Conservation (phyloP, 2,329 filamentous ascomycete species). For the Fusarium nodosum region DNA sequence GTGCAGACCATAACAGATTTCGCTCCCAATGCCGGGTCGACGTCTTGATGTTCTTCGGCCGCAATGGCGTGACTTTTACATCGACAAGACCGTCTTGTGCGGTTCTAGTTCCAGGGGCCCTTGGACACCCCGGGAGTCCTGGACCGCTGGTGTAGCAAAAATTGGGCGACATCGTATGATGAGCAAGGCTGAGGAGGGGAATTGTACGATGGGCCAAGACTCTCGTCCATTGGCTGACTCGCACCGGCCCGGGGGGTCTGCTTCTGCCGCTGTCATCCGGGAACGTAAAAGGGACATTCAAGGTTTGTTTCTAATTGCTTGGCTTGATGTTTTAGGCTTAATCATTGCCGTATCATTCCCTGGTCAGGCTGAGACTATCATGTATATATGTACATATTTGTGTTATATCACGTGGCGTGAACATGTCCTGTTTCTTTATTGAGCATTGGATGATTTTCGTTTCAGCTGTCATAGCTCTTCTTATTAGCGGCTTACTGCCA, state of each 20-base stretch:
- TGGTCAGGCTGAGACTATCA: background rate
- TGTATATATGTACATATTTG: background rate
- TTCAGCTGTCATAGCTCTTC: constrained; percentile 27
- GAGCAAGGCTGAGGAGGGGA: constrained; percentile 55
- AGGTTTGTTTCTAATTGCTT: constrained; percentile 28
- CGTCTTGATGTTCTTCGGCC: constrained; percentile 49
- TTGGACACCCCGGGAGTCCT: constrained; percentile 42
- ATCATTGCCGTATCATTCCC: constrained; percentile 2
- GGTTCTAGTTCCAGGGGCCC: constrained; percentile 46
- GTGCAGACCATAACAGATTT: constrained; percentile 27
- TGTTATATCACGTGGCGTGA: constrained; percentile 26
- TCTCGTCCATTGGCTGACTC: constrained; percentile 43
- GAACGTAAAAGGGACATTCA: constrained; percentile 19
- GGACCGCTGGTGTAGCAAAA: constrained; percentile 50
- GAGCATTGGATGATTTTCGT: constrained; percentile 16
- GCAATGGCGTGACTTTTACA: constrained; percentile 51
- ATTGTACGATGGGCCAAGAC: constrained; percentile 51
- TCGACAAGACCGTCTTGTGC: constrained; percentile 45
- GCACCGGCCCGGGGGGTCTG: constrained; percentile 12
- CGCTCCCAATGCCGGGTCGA: constrained; percentile 44
- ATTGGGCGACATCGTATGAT: constrained; percentile 57
- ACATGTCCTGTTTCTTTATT: background rate
- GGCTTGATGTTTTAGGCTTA: constrained; percentile 14
- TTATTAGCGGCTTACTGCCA: constrained; percentile 20
- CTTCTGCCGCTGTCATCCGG: constrained; percentile 35